Base-by-base conservation (phyloP, 441 rosid species). In the Hura crepitans region DNA sequence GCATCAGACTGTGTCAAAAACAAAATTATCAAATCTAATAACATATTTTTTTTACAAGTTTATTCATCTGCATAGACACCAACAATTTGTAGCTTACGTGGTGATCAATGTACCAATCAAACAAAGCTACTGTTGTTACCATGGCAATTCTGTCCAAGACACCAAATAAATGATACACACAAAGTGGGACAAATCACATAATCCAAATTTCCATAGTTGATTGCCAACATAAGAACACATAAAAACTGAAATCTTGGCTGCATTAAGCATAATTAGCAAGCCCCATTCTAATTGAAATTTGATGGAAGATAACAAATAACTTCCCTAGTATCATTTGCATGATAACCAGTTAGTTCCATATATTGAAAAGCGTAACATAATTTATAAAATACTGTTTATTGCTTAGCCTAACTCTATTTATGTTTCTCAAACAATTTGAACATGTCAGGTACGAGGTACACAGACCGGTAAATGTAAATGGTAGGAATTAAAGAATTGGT, bases 161-260 rank as follows among this genome's bases (percentile, higher is more conserved):
- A 68, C 13, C 2, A 58, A 8, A 51, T 22, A 37, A 37, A 10
- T 37, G 7, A 33, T 33, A 33, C 6, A 18, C 25, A 14, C 12
- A 2, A 8, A 8, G 33, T 11, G 15, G 49, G 12, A 23, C 37
- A 22, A 53, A 25, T 54, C 10, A 67, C 39, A n/a, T 6, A 68
- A 3, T 66, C 31, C 49, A 30, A 53, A 53, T 66, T 68, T 55
- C 42, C 12, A 68, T 8, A 55, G 30, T 12, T 56, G 46, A 57
- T 46, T 14, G 20, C 2, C 5, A 22, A 46, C 14, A 58, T 49
- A 56, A 56, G 33, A 33, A 28, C 27, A 3, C 35, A 28, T 30
- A 57, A 35, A 10, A 35, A n/a, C 23, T 33, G 6, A 2, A 12
- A 30, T 13, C 28, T 6, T 49, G 22, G 30, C 31, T n/a, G 12